These are phyloP conservation scores for Sugiyamaella mastotermitis DNA, from an alignment of 805 yeast species.

Conservation along the genomic window DNA sequence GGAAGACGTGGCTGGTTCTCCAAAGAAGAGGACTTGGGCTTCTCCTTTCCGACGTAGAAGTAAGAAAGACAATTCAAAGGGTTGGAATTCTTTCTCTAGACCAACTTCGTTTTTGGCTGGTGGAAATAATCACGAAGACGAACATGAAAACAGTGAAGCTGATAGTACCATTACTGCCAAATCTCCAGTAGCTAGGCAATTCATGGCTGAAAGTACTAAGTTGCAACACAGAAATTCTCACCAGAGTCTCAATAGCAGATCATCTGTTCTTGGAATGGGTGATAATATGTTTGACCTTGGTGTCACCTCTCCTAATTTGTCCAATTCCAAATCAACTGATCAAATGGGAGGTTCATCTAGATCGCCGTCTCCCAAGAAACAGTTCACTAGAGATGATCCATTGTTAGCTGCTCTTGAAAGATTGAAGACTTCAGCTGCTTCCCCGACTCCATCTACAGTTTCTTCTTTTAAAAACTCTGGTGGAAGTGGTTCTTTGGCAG, in stretches of 20 bases:
- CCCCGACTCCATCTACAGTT: conserved; percentile 14
- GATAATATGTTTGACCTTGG: conserved; percentile 28
- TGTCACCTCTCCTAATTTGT: conserved; percentile 10
- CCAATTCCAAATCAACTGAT: too few species aligned
- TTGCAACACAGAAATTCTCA: conserved; percentile 1
- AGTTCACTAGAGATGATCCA: conserved; percentile 37
- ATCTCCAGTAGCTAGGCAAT: conserved; percentile 13
- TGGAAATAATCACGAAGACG: conserved; percentile 8
- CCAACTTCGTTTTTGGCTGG: conserved; percentile 5
- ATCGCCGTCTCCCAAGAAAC: conserved; percentile 17
- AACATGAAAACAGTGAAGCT: background rate
- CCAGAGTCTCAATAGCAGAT: conserved; percentile 1
- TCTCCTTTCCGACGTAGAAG: conserved; percentile 38
- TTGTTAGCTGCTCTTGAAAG: conserved; percentile 49
- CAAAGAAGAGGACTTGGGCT: conserved; percentile 35
- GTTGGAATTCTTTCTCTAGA: conserved; percentile 19
- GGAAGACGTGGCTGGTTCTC: conserved; percentile 6
- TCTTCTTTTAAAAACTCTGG: too few species aligned
- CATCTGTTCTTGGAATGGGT: conserved; percentile 23
- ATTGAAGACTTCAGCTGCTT: conserved; percentile 25
- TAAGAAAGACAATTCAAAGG: conserved; percentile 27
- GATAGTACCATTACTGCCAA: conserved; percentile 15
- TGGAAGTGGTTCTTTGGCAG: conserved; percentile 19
- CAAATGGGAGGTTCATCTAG: conserved; percentile 7
- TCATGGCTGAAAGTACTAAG: background rate